A percentile compares a stretch with the other conserved stretches of the same genome.
These are phyloP conservation scores for Calonectria pseudoreteaudii DNA, from an alignment of 2,329 filamentous ascomycete species.

Conservation along the genomic window DNA sequence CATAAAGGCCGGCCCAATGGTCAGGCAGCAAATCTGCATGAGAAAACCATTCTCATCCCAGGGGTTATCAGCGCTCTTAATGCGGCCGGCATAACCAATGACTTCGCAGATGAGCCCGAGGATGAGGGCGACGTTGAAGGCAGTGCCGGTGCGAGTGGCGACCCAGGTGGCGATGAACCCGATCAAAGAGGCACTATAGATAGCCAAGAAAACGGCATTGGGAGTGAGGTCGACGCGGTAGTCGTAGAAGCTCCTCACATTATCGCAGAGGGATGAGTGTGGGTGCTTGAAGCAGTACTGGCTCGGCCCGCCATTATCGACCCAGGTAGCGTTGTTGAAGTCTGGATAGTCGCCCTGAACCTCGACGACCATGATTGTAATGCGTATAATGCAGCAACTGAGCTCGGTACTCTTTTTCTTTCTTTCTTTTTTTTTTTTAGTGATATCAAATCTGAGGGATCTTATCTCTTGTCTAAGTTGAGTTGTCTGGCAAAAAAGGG, in stretches of 20 bases:
- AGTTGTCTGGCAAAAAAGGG: background rate
- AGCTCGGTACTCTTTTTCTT: background rate
- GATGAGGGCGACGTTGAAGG: conserved; percentile 65
- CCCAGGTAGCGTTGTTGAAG: conserved; percentile 37
- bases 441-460: background rate
- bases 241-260: conserved; percentile 57
- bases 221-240: conserved; percentile 64
- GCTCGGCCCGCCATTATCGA: conserved; percentile 28
- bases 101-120: conserved; percentile 67
- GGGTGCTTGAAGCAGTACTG: conserved; percentile 46
- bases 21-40: conserved; percentile 72
- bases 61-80: conserved; percentile 66
- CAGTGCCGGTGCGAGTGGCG: conserved; percentile 58
- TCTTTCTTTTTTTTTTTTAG: background rate
- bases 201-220: conserved; percentile 62
- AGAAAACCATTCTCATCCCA: conserved; percentile 62
- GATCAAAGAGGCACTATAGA: conserved; percentile 61
- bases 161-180: conserved; percentile 55
- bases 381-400: background rate
- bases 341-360: conserved; percentile 25
- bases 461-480: background rate
- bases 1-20: conserved; percentile 74
- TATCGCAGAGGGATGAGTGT: conserved; percentile 41
- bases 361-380: conserved; percentile 5
- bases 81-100: conserved; percentile 69